Evolutionary conservation across 2,329 filamentous ascomycete species (phyloP), one percentile per base, ranked within the genome.

Genomic region (Apiospora aurea): DNA sequence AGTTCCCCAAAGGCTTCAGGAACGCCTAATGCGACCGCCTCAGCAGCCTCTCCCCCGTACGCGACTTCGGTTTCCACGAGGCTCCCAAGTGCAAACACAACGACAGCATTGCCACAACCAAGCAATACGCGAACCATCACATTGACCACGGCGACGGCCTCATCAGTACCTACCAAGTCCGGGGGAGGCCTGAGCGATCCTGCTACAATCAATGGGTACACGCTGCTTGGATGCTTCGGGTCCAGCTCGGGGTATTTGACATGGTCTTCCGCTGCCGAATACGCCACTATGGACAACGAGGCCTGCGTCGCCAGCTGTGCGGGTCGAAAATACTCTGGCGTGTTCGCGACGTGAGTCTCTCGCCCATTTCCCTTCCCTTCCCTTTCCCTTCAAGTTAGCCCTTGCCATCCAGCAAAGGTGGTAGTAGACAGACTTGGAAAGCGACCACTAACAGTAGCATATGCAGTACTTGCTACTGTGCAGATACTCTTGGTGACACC

Each of bases 391-490:
- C 68, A 13, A 41, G 11, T 29, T 7, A 18, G 14, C 51, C 53
- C 34, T 21, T 29, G 21, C 6, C 34, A 4, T 38, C 29, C 18
- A 38, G 14, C 2, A 38, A 4, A 18, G 14, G 8, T 49, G 6
- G 8, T 21, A 38, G n/a, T 41, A 14, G 3, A 29, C 8, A 64
- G 6, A 34, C 26, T 1, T 14, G 13, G 11, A 24, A 10, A 64
- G 3, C 41, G 57, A 21, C 34, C 11, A 18, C 57, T 64, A 8
- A 64, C 34, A 8, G 3, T 14, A 5, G 1, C 21, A 16, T 61
- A 7, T 34, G 44, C 41, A 83, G 79, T 14, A 78, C 78, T 29
- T 88, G 86, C 75, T 86, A 85, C 78, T 88, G 86, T 71, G 84
- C 85, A 46, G 78, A 82, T 16, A 72, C 70, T 1, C 78, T 87